Base-by-base conservation (phyloP, 371 early-diverging fungal species). In the Rhizomucor pusillus region DNA sequence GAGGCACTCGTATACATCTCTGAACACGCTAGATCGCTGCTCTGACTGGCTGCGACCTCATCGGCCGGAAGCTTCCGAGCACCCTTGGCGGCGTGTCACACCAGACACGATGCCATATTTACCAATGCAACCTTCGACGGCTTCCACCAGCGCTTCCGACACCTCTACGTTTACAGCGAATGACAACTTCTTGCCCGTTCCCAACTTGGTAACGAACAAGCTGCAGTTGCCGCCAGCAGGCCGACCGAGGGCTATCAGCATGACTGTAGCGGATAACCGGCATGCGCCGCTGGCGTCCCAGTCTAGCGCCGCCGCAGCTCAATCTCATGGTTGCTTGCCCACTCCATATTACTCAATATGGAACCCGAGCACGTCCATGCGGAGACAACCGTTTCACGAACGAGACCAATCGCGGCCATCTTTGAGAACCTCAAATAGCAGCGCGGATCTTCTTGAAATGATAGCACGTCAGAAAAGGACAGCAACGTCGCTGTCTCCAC, bases 371-470 rank as follows among this genome's bases (percentile, higher is more conserved):
- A 41, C 19, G 41, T 14, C 14, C 16, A 14, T 49, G 39, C 37
- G 46, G n/a, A 43, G 19, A 36, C 44, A 49, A 18, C 49, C 18
- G 41, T 23, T 40, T 41, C 56, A 47, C 36, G 29, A 16, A 47
- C 50, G 33, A 39, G 41, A 25, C 23, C 23, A 22, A 12, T 25
- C 56, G 46, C 49, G 52, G 20, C 48, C 63, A 0, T 62, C 45
- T 23, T 45, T 72, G 24, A 62, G 73, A 16, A 63, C 45, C 24
- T 73, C 73, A 4, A 69, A 64, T 33, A 73, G 73, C 40, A 69
- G 69, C 47, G 69, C 69, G 20, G 73, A 73, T 56, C 49, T 73
- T n/a, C 36, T 73, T 9, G 73, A 73, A 37, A 58, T 63, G 61
- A 69, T 69, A 43, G 62, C 69, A 7, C 54, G 69, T 33, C 69